phyloP scores from a whole-genome alignment of 176 grass and related monocot genomes.

The Stipa capillata region DNA sequence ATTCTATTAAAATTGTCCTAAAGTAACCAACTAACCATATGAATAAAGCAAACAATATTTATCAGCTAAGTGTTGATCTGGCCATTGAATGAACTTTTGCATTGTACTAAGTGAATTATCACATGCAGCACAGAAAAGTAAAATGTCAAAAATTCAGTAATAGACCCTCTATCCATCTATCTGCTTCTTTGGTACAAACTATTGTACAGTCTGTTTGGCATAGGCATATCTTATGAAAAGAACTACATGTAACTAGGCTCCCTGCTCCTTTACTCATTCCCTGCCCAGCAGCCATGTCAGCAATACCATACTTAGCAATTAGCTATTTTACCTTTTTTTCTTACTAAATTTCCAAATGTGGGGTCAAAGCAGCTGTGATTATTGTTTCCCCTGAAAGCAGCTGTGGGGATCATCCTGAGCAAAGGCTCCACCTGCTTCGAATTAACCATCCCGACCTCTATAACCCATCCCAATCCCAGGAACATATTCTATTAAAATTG shows the following conservation, averaged over 20 bases:
- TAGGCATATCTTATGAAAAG: not conserved
- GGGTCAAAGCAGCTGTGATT: not conserved
- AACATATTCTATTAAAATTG: too few relatives aligned
- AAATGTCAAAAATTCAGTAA: not conserved
- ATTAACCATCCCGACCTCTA: too few relatives aligned
- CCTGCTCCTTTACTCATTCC: not conserved
- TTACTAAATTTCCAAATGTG: not conserved
- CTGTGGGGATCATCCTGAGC: too few relatives aligned
- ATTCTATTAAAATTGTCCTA: too few relatives aligned
- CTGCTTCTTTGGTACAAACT: not conserved
- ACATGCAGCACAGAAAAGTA: not conserved
- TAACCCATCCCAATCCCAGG: too few relatives aligned
- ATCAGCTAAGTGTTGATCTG: too few relatives aligned
- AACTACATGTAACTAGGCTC: not conserved
- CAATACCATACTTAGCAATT: not conserved
- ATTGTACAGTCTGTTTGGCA: not conserved
- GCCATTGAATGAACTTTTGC: too few relatives aligned
- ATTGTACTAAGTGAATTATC: not conserved
- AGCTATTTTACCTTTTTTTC: not conserved
- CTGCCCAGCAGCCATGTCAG: not conserved
- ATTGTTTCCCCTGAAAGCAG: not conserved
- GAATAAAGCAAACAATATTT: too few relatives aligned
- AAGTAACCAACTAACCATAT: too few relatives aligned
- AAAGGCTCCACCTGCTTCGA: too few relatives aligned
- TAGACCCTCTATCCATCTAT: not conserved